phyloP scores from a whole-genome alignment of 768 basidiomycete genomes.

The Mycena alexandri region DNA sequence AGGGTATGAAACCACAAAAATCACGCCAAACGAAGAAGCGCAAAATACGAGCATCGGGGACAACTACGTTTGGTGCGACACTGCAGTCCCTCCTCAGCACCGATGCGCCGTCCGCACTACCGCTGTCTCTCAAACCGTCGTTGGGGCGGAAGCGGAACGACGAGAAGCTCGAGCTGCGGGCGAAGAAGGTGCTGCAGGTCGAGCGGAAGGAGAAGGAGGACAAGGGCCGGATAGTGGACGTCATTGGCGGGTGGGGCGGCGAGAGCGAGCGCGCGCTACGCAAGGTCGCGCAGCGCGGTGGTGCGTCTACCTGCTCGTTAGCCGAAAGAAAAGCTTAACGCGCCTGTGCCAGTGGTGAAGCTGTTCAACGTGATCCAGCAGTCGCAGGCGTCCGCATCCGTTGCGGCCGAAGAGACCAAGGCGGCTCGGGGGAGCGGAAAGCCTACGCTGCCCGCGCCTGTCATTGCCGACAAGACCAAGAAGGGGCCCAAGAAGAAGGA shows the following conservation, averaged over 20 bases:
- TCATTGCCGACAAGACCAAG: conserved; percentile 57
- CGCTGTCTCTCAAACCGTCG: conserved; percentile 85
- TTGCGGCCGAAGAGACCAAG: conserved; percentile 69
- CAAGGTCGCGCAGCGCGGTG: conserved; percentile 90
- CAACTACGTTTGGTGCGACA: conserved; percentile 80
- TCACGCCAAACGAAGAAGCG: conserved; percentile 87
- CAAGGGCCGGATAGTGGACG: conserved; percentile 72
- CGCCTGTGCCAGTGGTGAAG: conserved; percentile 70
- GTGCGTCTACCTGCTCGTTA: conserved; percentile 53
- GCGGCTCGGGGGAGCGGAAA: conserved; percentile 78
- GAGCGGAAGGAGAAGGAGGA: conserved; percentile 84
- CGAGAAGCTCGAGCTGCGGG: conserved; percentile 79
- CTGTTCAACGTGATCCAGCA: conserved; percentile 90
- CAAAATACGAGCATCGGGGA: conserved; percentile 83
- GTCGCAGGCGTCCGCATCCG: conserved; percentile 71
- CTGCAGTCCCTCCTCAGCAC: conserved; percentile 81
- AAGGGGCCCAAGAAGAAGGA: conserved; percentile 63
- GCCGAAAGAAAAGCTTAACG: not conserved
- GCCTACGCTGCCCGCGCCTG: conserved; percentile 77
- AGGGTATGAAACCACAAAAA: conserved; percentile 65
- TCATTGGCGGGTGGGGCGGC: conserved; percentile 91
- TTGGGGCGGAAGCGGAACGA: conserved; percentile 76
- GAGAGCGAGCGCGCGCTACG: conserved; percentile 81
- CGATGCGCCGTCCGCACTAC: conserved; percentile 74
- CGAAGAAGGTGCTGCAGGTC: conserved; percentile 76